phyloP scores from a whole-genome alignment of 1,284 basidiomycete species.

The Trametes sp. region DNA sequence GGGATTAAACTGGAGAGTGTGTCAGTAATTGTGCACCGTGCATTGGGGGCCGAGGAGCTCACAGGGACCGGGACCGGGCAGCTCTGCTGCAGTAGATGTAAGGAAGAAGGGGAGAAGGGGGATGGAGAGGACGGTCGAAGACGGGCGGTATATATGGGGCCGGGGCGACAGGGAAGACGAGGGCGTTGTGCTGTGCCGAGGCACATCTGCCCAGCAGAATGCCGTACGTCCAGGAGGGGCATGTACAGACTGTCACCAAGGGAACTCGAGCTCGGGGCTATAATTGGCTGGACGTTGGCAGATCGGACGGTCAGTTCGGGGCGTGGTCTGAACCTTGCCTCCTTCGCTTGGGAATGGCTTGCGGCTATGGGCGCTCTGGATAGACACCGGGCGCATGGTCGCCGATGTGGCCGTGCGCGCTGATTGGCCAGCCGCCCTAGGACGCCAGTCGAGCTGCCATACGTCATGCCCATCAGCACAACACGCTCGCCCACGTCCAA shows the following conservation, averaged over 20 bases:
- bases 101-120: constrained; percentile 31
- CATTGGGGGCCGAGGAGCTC: constrained; percentile 23
- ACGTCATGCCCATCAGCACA: constrained; percentile 24
- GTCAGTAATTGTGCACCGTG: constrained; percentile 1
- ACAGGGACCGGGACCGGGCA: constrained; percentile 44
- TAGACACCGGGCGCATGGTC: constrained; percentile 8
- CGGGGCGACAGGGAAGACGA: constrained; percentile 16
- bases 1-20: constrained; percentile 30
- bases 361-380: background rate
- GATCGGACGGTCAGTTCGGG: constrained; percentile 9
- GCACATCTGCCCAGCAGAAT: background rate
- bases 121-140: constrained; percentile 28
- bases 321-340: constrained; percentile 7
- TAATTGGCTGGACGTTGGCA: constrained; percentile 19
- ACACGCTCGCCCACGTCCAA: constrained; percentile 12
- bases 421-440: constrained; percentile 19
- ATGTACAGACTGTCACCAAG: constrained; percentile 28
- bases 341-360: constrained; percentile 1
- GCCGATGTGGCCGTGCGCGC: constrained; percentile 21
- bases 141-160: constrained; percentile 27
- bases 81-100: constrained; percentile 47
- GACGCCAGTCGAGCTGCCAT: constrained; percentile 21
- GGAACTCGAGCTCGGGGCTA: constrained; percentile 19
- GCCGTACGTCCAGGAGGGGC: constrained; percentile 11
- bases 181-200: constrained; percentile 7